Evolutionary conservation across 148 eudicot genomes (phyloP).

Genomic region (Rhododendron henanense): DNA sequence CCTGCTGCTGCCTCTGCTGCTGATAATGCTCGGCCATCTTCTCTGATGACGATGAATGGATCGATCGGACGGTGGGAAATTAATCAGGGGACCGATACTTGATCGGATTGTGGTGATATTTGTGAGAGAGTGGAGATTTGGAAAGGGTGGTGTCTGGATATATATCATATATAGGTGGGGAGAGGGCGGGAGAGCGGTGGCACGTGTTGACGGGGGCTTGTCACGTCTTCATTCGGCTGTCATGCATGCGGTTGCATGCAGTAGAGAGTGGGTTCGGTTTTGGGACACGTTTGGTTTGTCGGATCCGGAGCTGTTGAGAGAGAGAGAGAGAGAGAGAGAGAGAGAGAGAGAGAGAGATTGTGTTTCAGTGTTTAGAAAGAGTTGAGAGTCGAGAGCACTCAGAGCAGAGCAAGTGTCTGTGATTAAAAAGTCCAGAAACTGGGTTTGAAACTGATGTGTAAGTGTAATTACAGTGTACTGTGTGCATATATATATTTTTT

Average conservation of each 20-base stretch:
- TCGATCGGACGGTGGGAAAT: background rate
- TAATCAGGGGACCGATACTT: background rate
- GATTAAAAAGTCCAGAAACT: too few relatives aligned
- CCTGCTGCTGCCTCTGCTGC: background rate
- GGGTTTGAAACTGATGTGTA: too few relatives aligned
- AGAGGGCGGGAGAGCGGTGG: background rate
- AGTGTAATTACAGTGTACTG: too few relatives aligned
- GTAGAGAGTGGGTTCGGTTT: background rate
- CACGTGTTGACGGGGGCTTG: background rate
- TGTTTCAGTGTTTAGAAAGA: too few relatives aligned
- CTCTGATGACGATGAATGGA: background rate
- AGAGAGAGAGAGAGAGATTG: background rate
- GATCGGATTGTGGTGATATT: background rate
- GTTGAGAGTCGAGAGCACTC: too few relatives aligned
- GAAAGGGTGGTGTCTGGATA: background rate
- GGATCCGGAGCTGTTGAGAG: background rate
- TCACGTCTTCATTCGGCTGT: background rate
- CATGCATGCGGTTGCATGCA: slow-evolving; percentile 10
- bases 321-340: background rate
- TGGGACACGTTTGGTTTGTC: slow-evolving; percentile 9
- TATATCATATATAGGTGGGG: background rate
- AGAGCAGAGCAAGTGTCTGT: too few relatives aligned
- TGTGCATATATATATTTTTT: too few relatives aligned
- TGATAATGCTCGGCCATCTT: background rate
- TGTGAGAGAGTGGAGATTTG: background rate